Evolutionary conservation across 2,329 filamentous ascomycete species (phyloP), one percentile per base, ranked within the genome.

Genomic region (Botryosphaeria agaves): DNA sequence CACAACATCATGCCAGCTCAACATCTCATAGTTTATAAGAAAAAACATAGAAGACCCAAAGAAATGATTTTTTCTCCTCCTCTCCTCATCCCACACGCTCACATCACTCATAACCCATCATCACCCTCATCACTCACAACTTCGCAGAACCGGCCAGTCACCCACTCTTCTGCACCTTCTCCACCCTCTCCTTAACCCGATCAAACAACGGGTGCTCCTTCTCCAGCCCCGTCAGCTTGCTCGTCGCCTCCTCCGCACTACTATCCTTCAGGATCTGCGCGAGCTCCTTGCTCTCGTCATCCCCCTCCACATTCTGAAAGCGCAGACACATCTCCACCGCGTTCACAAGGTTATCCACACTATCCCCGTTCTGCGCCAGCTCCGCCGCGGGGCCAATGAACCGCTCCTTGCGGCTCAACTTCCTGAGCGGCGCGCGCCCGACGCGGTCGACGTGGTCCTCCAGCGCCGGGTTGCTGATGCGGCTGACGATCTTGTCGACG

Each of bases 391-490:
- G 89, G 27, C 80, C 84, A 44, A 98, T 76, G 62, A 98, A 93
- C 26, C 89, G 84, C 62, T 98, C 89, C 62, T 91, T 89, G 55
- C 85, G 80, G 40, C 77, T 77, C 19, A 98, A 69, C 67, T 98
- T 98, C 52, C 89, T 79, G 36, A 98, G 64, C 12, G 89, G 89
- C 12, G 85, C 87, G 51, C 89, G 85, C 33, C 87, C 89, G 40
- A 98, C 89, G 55, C 89, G 85, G 63, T 91, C 83, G 20, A 94
- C 84, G 8, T 77, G 76, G 55, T 98, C 87, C 57, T 92, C 82
- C 35, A 94, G 68, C 42, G 85, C 76, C 9, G 83, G 85, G 64
- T 95, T 95, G 54, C 81, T 81, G 55, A 95, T 94, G 46, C 87
- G 81, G 45, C 67, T 70, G 51, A 98, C 72, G 58, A 98, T 98